A percentile compares a stretch with the other conserved stretches of the same genome.
Conservation (phyloP, 192 early-diverging fungal species). For the Physocladia obscura region DNA sequence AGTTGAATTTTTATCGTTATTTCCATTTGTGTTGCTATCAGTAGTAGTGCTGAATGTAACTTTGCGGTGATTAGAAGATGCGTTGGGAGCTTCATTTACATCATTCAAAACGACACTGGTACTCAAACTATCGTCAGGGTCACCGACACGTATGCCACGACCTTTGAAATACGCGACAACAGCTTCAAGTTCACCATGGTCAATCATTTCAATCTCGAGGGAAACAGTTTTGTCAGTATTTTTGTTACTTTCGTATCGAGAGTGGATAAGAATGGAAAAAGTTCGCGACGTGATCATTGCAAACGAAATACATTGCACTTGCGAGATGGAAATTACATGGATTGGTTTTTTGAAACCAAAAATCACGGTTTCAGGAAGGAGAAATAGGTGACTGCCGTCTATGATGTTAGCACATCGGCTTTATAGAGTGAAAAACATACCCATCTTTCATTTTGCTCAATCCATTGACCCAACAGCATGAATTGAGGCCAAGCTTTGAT, state of each 20-base stretch:
- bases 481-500: background rate
- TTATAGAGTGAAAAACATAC: background rate
- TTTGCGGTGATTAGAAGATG: no score
- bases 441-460: slow-evolving; percentile 4
- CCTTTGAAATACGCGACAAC: slow-evolving; percentile 25
- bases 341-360: slow-evolving; percentile 24
- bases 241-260: background rate
- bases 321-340: background rate
- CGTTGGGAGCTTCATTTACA: no score
- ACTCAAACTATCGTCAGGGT: background rate
- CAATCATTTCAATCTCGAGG: slow-evolving; percentile 18
- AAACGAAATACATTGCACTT: background rate
- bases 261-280: slow-evolving; percentile 1
- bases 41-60: no score
- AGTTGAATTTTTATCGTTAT: no score
- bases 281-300: slow-evolving; percentile 2
- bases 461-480: slow-evolving; percentile 7
- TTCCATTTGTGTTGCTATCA: no score
- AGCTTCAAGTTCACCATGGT: slow-evolving; percentile 1
- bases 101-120: background rate
- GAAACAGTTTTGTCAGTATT: background rate
- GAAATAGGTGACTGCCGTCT: background rate
- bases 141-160: background rate
- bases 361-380: slow-evolving; percentile 1
- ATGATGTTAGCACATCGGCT: background rate